These are phyloP conservation scores for Murraya koenigii DNA, from an alignment of 345 rosid species.

Conservation along the genomic window DNA sequence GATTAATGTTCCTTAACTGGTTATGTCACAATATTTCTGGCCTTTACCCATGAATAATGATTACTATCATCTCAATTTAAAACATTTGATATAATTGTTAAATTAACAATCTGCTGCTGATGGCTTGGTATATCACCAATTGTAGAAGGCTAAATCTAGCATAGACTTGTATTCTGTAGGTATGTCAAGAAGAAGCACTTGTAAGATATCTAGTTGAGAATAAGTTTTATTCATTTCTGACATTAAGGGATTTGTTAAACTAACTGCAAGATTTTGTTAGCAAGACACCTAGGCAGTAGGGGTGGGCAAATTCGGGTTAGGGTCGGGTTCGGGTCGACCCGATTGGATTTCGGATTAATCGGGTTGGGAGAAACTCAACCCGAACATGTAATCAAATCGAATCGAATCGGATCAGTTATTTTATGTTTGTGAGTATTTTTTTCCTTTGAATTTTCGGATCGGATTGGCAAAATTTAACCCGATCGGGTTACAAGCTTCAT, in stretches of 20 bases:
- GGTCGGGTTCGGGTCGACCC: too few relatives aligned
- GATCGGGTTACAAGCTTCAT: too few relatives aligned
- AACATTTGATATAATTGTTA: neutral
- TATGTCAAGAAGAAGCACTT: neutral
- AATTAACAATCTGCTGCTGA: conserved; percentile 1
- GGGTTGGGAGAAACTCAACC: too few relatives aligned
- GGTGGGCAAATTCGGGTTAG: too few relatives aligned
- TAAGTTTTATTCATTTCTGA: neutral
- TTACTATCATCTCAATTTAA: neutral
- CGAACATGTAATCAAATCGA: too few relatives aligned
- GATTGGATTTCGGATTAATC: too few relatives aligned
- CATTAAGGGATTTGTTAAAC: neutral
- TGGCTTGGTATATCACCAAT: neutral
- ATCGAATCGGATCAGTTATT: too few relatives aligned
- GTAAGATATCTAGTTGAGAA: neutral
- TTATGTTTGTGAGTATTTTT: too few relatives aligned
- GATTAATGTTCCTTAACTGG: neutral
- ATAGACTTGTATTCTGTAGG: neutral
- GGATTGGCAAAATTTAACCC: too few relatives aligned
- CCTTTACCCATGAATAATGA: neutral
- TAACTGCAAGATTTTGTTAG: neutral
- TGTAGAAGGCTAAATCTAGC: neutral
- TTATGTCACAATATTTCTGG: neutral
- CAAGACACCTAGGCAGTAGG: neutral
- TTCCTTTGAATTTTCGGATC: too few relatives aligned